Evolutionary conservation across 2,329 filamentous ascomycete species (phyloP).

Genomic region (Endothia cerciana): DNA sequence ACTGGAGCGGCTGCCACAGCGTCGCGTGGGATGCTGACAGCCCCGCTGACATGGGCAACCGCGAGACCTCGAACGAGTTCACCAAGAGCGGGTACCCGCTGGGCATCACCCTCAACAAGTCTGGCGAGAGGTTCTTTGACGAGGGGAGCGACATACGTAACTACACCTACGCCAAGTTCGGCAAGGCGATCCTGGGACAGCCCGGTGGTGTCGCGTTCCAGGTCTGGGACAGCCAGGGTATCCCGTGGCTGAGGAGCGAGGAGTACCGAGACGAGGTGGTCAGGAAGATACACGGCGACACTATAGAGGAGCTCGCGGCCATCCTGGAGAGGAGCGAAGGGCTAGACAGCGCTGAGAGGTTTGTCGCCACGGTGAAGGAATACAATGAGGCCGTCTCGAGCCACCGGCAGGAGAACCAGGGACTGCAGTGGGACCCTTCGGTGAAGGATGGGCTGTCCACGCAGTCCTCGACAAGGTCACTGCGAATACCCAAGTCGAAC

Average conservation of each 20-base stretch:
- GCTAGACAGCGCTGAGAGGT: conserved; percentile 47
- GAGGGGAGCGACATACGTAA: conserved; percentile 69
- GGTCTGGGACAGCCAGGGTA: conserved; percentile 61
- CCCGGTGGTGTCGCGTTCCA: conserved; percentile 64
- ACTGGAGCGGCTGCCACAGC: conserved; percentile 69
- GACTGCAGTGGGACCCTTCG: conserved; percentile 59
- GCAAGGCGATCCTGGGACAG: conserved; percentile 63
- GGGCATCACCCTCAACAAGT: conserved; percentile 64
- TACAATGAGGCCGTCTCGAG: conserved; percentile 62
- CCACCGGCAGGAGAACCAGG: conserved; percentile 49
- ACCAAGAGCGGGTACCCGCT: conserved; percentile 72
- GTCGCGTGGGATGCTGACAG: conserved; percentile 69
- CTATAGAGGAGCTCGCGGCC: conserved; percentile 59
- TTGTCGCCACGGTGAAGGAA: conserved; percentile 55
- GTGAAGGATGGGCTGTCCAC: conserved; percentile 66
- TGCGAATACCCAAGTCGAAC: conserved; percentile 64
- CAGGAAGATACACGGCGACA: conserved; percentile 52
- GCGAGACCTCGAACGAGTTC: conserved; percentile 65
- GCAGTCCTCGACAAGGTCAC: conserved; percentile 47
- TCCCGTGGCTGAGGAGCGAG: conserved; percentile 59
- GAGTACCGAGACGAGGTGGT: conserved; percentile 66
- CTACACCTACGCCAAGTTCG: conserved; percentile 70
- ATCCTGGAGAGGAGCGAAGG: conserved; percentile 50
- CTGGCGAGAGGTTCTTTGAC: conserved; percentile 66
- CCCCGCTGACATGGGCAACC: conserved; percentile 56